Conservation (phyloP, 1,284 basidiomycete species). For the Entoloma clypeatum region DNA sequence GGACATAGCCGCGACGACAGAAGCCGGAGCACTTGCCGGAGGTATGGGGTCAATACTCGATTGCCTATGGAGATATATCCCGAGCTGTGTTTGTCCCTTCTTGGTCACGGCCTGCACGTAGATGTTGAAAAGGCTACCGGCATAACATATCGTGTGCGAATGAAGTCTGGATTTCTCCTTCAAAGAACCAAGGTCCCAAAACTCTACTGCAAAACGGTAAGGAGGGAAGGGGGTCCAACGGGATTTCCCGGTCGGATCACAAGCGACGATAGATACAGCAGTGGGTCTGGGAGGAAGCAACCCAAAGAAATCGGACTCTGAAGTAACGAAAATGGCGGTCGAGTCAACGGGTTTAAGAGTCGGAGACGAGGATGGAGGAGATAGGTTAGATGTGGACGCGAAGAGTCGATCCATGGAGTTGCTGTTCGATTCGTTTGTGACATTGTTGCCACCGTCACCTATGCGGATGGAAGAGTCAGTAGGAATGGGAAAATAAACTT, state of each 20-base stretch:
- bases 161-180: conserved; percentile 81
- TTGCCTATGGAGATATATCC: conserved; percentile 89
- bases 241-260: conserved; percentile 39
- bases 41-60: conserved; percentile 69
- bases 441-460: conserved; percentile 63
- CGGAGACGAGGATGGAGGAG: conserved; percentile 19
- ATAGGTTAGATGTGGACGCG: conserved; percentile 22
- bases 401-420: conserved; percentile 41
- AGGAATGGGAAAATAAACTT: conserved; percentile 66
- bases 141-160: conserved; percentile 77
- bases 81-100: conserved; percentile 68
- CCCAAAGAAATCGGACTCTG: conserved; percentile 62
- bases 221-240: conserved; percentile 69
- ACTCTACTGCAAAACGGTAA: conserved; percentile 83
- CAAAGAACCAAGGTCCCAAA: conserved; percentile 82
- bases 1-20: conserved; percentile 6
- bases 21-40: conserved; percentile 33
- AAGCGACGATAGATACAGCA: conserved; percentile 37
- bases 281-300: conserved; percentile 46
- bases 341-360: conserved; percentile 12
- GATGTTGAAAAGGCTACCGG: conserved; percentile 77
- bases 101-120: conserved; percentile 75
- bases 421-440: conserved; percentile 36
- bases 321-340: conserved; percentile 25
- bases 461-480: conserved; percentile 75